Evolutionary conservation across 2,329 filamentous ascomycete species (phyloP), one percentile per base, ranked within the genome.

Genomic region (Kalmusia sp.): DNA sequence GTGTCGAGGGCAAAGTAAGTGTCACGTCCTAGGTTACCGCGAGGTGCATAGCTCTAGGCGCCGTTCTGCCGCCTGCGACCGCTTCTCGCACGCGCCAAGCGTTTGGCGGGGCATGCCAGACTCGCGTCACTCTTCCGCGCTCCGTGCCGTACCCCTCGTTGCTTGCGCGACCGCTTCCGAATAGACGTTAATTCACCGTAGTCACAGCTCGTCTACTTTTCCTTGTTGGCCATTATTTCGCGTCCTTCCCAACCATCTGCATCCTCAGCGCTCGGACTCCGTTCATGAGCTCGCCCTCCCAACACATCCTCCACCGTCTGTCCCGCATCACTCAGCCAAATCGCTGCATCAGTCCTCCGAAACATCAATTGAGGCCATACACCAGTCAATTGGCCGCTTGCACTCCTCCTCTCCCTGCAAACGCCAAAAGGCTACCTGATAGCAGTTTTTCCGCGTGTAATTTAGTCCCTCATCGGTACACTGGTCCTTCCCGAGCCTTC

Each of bases 261-360:
- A 15, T 17, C 19, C 14, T 43, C 15, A 15, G 15, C 9, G 6
- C 24, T 43, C 15, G n/a, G 19, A 22, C 8, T 27, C 37, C 17
- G 52, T 63, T 54, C 21, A 67, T 67, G 67, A 58, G 53, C 45
- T 48, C 54, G 25, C 52, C 48, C 31, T 27, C 27, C 19, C 17
- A 19, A 19, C 28, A 19, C 43, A 48, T 60, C 30, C 48, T 19
- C 33, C 35, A 28, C 43, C 59, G 51, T 43, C 52, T 55, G 27
- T 38, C 35, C 51, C 58, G 49, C 57, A 58, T 65, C 59, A 53
- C 59, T 62, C 66, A 68, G 58, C 67, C 57, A 51, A 34, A 52
- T 50, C 59, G 54, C 51, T 59, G 51, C 63, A 67, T 69, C 63
- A 63, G 66, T 66, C 69, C 68, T 66, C 67, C 51, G 40, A 57